Evolutionary conservation across 768 basidiomycete genomes (phyloP), one percentile per base, ranked within the genome.

Genomic region (Postia placenta): DNA sequence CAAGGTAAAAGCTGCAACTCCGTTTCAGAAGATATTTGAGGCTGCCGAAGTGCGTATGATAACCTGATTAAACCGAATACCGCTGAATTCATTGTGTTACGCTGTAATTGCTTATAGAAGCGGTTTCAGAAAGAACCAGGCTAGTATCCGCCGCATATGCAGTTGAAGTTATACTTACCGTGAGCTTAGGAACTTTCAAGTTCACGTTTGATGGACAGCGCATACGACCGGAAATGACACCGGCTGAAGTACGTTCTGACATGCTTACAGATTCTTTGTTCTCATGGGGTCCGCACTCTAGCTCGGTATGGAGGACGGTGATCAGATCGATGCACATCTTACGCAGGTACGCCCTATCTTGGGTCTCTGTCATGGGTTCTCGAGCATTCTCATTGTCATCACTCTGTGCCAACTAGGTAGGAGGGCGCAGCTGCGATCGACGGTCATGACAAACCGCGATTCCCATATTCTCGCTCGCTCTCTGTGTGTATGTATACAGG

Each of bases 11-110:
- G 52, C 72, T 1, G 78, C 75, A 28, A 85, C 78, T 71, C 68
- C 70, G n/a, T 83, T 86, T 55, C 62, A 67, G 33, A 85, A 85
- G 64, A 78, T 85, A 22, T 85, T 86, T 49, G 73, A 79, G 15
- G 83, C 81, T 14, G 79, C 80, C 1, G 80, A 83, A 73, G 84
- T 84, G 55, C 20, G 76, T 68, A 2, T 1, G n/a, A 7, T 36
- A 19, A 7, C 20, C 50, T 30, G n/a, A 19, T 15, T 9, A 19
- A 36, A 14, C 37, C 20, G 37, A 11, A 15, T 20, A 15, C n/a
- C 36, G 20, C 28, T n/a, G n/a, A n/a, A n/a, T n/a, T n/a, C n/a
- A n/a, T n/a, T n/a, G n/a, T n/a, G n/a, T n/a, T n/a, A n/a, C n/a
- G n/a, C n/a, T n/a, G n/a, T n/a, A n/a, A n/a, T 5, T 37, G 19